A percentile compares a stretch with the other conserved stretches of the same genome.
Evolutionary conservation across 306 rosid genomes (phyloP).

Genomic region (Cicer bijugum): DNA sequence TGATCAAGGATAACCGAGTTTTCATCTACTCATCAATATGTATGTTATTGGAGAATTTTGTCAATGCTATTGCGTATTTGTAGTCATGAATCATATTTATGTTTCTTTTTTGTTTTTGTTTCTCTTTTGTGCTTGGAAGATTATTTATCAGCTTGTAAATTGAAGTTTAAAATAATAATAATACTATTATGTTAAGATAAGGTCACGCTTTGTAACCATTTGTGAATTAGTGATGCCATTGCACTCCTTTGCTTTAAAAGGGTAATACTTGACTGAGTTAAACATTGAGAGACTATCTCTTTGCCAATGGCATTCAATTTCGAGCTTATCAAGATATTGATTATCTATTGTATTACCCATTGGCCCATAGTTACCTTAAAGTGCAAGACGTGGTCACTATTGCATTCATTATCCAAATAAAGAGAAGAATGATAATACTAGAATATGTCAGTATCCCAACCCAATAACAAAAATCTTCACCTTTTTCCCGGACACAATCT

Average conservation of each 20-base stretch:
- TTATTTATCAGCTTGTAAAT: neutral
- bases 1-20: slow-evolving; percentile 37
- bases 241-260: no score
- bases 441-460: neutral
- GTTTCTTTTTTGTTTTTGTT: neutral
- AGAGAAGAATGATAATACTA: neutral
- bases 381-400: neutral
- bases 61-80: neutral
- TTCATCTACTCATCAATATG: neutral
- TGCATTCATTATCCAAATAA: slow-evolving; percentile 20
- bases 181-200: neutral
- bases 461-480: neutral
- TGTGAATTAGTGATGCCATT: neutral
- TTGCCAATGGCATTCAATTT: no score
- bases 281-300: no score
- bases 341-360: no score
- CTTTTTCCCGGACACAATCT: slow-evolving; percentile 11
- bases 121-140: slow-evolving; percentile 15
- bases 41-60: neutral
- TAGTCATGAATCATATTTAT: neutral
- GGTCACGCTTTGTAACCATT: neutral
- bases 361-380: neutral
- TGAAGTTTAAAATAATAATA: neutral
- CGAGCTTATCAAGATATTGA: no score
- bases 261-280: no score